These are phyloP conservation scores for Borovskyia barvae DNA, from an alignment of 208 protist genomes.

Conservation along the genomic window DNA sequence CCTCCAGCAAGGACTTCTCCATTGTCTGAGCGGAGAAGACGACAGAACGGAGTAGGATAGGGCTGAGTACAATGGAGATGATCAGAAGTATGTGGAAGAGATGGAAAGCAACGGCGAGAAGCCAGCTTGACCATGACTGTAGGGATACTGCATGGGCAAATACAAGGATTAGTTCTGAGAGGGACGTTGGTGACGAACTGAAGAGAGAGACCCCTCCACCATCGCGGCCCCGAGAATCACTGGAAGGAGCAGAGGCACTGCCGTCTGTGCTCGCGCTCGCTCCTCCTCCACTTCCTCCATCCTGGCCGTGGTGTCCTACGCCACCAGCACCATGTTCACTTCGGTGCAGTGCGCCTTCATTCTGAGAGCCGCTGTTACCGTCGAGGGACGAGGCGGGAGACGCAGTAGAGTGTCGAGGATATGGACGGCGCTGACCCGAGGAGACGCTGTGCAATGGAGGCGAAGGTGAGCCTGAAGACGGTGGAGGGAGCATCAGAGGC, in stretches of 20 bases:
- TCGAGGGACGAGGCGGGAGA: slow-evolving; percentile 7
- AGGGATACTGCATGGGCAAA: slow-evolving; percentile 18
- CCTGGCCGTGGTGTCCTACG: not conserved
- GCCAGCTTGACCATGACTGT: slow-evolving; percentile 28
- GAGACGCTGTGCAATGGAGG: not conserved
- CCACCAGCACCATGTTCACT: not conserved
- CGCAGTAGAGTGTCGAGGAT: no score
- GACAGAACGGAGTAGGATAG: slow-evolving; percentile 36
- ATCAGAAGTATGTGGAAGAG: slow-evolving; percentile 35
- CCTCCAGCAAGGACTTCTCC: slow-evolving; percentile 29
- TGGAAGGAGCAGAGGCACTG: no score
- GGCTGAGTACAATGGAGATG: slow-evolving; percentile 26
- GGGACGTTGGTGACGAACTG: slow-evolving; percentile 11
- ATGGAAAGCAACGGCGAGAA: slow-evolving; percentile 31
- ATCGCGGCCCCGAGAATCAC: no score
- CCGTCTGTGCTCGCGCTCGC: no score
- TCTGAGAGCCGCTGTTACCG: not conserved
- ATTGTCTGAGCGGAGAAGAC: slow-evolving; percentile 42
- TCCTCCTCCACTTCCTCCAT: not conserved
- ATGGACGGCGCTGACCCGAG: not conserved
- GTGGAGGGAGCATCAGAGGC: not conserved
- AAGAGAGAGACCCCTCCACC: not conserved
- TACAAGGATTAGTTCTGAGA: slow-evolving; percentile 7
- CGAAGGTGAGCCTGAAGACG: not conserved
- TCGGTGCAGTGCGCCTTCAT: not conserved